phyloP scores from a whole-genome alignment of 805 yeast species.

The Wickerhamiella domercqiae region DNA sequence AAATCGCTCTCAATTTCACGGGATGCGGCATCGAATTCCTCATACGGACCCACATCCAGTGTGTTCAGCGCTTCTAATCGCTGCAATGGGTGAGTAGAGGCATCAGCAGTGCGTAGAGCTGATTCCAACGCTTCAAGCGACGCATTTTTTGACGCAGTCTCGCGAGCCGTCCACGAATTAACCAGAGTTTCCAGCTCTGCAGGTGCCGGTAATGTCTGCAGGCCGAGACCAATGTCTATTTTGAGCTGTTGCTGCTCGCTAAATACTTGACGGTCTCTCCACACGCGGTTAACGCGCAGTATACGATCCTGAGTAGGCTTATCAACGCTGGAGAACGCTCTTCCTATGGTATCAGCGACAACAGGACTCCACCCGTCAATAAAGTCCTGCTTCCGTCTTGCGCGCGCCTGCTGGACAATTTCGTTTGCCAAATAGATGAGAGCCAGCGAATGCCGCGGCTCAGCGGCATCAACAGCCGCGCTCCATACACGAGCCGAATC shows the following conservation, averaged over 20 bases:
- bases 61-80: not conserved
- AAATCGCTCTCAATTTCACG: not conserved
- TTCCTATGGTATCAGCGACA: constrained; percentile 25
- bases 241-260: constrained; percentile 19
- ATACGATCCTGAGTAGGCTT: constrained; percentile 36
- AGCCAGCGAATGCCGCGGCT: constrained; percentile 34
- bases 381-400: constrained; percentile 44
- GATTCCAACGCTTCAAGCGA: not conserved
- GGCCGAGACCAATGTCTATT: constrained; percentile 19
- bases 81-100: not conserved
- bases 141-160: not conserved
- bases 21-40: not conserved
- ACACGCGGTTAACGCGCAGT: constrained; percentile 44
- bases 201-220: constrained; percentile 3
- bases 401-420: constrained; percentile 62
- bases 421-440: constrained; percentile 65
- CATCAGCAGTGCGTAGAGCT: not conserved
- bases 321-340: constrained; percentile 26
- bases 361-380: constrained; percentile 38
- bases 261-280: constrained; percentile 49
- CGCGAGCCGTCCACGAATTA: constrained; percentile 3
- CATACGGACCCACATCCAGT: not conserved
- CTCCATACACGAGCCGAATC: constrained; percentile 42
- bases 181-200: constrained; percentile 10
- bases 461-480: constrained; percentile 19